A percentile compares a stretch with the other conserved stretches of the same genome.
Evolutionary conservation across 1,139 yeast species (phyloP).

Genomic region (Yamadazyma spencermartinsiae): DNA sequence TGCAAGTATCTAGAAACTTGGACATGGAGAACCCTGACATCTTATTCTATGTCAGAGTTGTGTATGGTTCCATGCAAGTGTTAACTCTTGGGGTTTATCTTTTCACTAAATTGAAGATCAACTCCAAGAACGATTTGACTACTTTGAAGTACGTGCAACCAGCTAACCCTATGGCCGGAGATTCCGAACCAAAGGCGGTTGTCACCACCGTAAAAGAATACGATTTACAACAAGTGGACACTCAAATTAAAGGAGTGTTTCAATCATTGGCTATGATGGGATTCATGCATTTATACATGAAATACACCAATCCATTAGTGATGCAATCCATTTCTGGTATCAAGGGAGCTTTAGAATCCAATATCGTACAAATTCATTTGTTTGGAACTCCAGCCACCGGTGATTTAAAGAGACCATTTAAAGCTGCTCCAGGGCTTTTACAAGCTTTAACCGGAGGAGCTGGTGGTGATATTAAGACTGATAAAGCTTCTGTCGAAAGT

Average conservation of each 20-base stretch:
- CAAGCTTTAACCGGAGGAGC: conserved; percentile 59
- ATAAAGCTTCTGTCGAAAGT: conserved; percentile 79
- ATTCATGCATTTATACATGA: conserved; percentile 97
- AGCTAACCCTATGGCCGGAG: conserved; percentile 77
- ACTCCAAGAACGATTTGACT: conserved; percentile 83
- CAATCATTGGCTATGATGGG: conserved; percentile 97
- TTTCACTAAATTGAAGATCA: conserved; percentile 59
- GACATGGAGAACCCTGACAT: conserved; percentile 85
- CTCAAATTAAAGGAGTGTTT: conserved; percentile 78
- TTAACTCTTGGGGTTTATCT: conserved; percentile 68
- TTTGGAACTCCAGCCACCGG: conserved; percentile 85
- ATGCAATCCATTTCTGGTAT: conserved; percentile 92
- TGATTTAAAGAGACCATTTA: conserved; percentile 96
- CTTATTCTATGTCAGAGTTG: conserved; percentile 73
- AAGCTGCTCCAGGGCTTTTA: conserved; percentile 79
- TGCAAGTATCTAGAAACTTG: conserved; percentile 90
- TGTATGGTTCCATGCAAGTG: conserved; percentile 67
- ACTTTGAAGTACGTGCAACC: conserved; percentile 90
- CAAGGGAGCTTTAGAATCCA: conserved; percentile 87
- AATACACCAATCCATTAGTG: conserved; percentile 94
- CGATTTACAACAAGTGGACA: conserved; percentile 82
- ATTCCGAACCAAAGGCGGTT: conserved; percentile 67
- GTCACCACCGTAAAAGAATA: conserved; percentile 94
- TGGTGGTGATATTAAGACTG: conserved; percentile 63
- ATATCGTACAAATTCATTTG: conserved; percentile 88